Evolutionary conservation across 2,329 filamentous ascomycete species (phyloP).

Genomic region (Exophiala viscosa): DNA sequence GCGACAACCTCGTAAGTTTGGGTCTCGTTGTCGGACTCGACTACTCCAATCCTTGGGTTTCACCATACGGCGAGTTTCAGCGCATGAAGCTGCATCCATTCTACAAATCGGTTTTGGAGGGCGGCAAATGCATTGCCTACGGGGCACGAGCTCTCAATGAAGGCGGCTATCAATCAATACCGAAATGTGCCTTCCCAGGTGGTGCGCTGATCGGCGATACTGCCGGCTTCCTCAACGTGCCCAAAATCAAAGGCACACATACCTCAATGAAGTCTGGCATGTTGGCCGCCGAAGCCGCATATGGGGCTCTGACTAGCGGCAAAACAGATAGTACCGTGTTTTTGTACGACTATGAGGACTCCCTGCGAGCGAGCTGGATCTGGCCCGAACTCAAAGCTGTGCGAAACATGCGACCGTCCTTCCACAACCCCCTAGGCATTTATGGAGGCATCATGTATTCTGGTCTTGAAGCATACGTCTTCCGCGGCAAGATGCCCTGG

Average conservation of each 20-base stretch:
- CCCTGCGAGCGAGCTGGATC: slow-evolving; percentile 78
- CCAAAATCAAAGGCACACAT: slow-evolving; percentile 97
- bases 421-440: slow-evolving; percentile 80
- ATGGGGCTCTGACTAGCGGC: slow-evolving; percentile 61
- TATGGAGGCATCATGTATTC: slow-evolving; percentile 92
- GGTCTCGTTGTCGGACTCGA: slow-evolving; percentile 91
- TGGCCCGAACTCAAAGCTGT: slow-evolving; percentile 95
- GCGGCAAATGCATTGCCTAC: slow-evolving; percentile 96
- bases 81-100: slow-evolving; percentile 98
- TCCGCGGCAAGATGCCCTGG: slow-evolving; percentile 85
- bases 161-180: slow-evolving; percentile 95
- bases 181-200: slow-evolving; percentile 93
- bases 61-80: slow-evolving; percentile 94
- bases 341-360: slow-evolving; percentile 89
- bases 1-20: slow-evolving; percentile 89
- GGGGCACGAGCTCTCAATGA: slow-evolving; percentile 87
- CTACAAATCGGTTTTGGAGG: slow-evolving; percentile 81
- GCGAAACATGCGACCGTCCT: slow-evolving; percentile 94
- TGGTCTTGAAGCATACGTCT: slow-evolving; percentile 80
- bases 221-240: slow-evolving; percentile 93
- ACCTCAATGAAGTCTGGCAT: slow-evolving; percentile 98
- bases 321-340: slow-evolving; percentile 67
- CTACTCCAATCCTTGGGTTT: slow-evolving; percentile 94
- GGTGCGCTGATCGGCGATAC: slow-evolving; percentile 94
- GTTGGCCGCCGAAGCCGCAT: slow-evolving; percentile 89